phyloP scores from a whole-genome alignment of 805 yeast genomes.

The Metschnikowia matae region DNA sequence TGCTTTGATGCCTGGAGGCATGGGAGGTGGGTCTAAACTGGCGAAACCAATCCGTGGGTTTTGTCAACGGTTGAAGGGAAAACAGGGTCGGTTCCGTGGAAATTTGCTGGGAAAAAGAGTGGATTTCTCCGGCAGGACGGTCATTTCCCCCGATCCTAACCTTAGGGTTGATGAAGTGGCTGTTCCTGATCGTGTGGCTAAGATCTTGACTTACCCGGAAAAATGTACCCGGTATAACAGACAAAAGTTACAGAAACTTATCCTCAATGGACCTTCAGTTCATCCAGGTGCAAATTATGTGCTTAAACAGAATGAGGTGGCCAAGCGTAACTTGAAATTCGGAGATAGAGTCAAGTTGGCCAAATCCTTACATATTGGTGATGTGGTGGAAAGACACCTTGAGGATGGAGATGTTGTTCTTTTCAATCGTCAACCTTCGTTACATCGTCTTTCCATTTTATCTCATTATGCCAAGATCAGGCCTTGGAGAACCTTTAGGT shows the following conservation, averaged over 20 bases:
- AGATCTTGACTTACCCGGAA: slow-evolving; percentile 93
- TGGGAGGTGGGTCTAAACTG: slow-evolving; percentile 47
- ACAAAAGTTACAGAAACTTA: slow-evolving; percentile 66
- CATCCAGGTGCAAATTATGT: slow-evolving; percentile 98
- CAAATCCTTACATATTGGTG: slow-evolving; percentile 74
- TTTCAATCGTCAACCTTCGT: slow-evolving; percentile 96
- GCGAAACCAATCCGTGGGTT: slow-evolving; percentile 87
- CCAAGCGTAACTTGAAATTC: slow-evolving; percentile 82
- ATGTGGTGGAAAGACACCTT: slow-evolving; percentile 91
- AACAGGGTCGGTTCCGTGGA: slow-evolving; percentile 98
- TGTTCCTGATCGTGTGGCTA: slow-evolving; percentile 95
- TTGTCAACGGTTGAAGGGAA: slow-evolving; percentile 96
- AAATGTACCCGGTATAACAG: slow-evolving; percentile 84
- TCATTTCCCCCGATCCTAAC: slow-evolving; percentile 98
- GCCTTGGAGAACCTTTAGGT: slow-evolving; percentile 96
- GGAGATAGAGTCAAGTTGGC: slow-evolving; percentile 84
- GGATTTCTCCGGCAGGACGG: slow-evolving; percentile 97
- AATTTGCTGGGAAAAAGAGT: slow-evolving; percentile 97
- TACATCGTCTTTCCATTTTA: slow-evolving; percentile 89
- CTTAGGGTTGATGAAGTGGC: slow-evolving; percentile 94
- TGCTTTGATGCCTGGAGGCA: slow-evolving; percentile 66
- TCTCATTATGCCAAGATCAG: slow-evolving; percentile 94
- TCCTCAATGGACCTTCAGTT: slow-evolving; percentile 77
- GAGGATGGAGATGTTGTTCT: slow-evolving; percentile 96
- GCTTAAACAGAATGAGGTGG: slow-evolving; percentile 74